These are phyloP conservation scores for Mycena venus DNA, from an alignment of 768 basidiomycete genomes.

Conservation along the genomic window DNA sequence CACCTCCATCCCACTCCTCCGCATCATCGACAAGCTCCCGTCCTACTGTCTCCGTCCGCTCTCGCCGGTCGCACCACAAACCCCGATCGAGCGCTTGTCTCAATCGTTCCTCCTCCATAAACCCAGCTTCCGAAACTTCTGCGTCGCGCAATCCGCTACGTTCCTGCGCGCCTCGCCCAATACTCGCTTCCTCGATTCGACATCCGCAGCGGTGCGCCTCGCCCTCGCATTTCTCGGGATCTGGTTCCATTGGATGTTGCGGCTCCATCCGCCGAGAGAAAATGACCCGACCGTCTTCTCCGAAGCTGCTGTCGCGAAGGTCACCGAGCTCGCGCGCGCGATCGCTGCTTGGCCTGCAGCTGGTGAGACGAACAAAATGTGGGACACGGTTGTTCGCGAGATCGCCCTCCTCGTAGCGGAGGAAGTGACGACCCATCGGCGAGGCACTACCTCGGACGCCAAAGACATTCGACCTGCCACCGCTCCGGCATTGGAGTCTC, in stretches of 20 bases:
- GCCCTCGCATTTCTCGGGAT: conserved; percentile 77
- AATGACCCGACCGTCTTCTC: conserved; percentile 39
- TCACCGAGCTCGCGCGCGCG: conserved; percentile 46
- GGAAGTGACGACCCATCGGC: background rate
- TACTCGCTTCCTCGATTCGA: conserved; percentile 73
- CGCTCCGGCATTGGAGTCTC: background rate
- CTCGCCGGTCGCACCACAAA: conserved; percentile 34
- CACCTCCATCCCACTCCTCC: conserved; percentile 76
- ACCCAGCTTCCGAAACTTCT: conserved; percentile 76
- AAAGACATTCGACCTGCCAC: background rate
- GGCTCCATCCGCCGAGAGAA: conserved; percentile 15
- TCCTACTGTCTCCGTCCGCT: conserved; percentile 70
- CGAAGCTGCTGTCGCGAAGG: conserved; percentile 47
- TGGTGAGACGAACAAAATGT: background rate
- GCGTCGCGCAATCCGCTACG: conserved; percentile 73
- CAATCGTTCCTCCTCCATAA: conserved; percentile 69
- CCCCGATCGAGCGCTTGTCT: conserved; percentile 50
- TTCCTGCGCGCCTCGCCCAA: conserved; percentile 71
- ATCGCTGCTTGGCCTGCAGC: conserved; percentile 43
- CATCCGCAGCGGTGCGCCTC: conserved; percentile 75
- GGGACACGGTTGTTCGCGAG: conserved; percentile 11
- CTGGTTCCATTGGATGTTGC: conserved; percentile 72
- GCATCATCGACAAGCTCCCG: conserved; percentile 75
- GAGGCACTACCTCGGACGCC: background rate
- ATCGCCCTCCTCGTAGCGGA: conserved; percentile 16